These are phyloP conservation scores for Rubus idaeus DNA, from an alignment of 306 rosid species.

Conservation along the genomic window DNA sequence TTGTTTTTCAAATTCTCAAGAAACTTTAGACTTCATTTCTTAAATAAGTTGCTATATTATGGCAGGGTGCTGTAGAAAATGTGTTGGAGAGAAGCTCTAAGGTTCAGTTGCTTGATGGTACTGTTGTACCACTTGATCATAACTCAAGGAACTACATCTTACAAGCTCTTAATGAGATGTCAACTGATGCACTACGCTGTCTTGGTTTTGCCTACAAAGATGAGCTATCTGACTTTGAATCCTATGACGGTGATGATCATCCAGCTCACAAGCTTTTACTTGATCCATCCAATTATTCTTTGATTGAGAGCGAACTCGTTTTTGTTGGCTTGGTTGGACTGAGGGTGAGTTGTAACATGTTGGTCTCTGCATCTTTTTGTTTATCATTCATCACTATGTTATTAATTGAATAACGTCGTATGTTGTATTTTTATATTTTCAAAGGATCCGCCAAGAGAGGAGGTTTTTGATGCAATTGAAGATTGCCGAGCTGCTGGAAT, in stretches of 20 bases:
- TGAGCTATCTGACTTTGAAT: slow-evolving; percentile 50
- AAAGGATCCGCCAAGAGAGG: slow-evolving; percentile 84
- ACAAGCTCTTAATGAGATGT: slow-evolving; percentile 71
- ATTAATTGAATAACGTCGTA: slow-evolving; percentile 17
- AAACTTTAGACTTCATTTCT: not conserved
- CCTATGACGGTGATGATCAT: slow-evolving; percentile 70
- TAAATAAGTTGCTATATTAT: slow-evolving; percentile 16
- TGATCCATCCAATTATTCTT: slow-evolving; percentile 71
- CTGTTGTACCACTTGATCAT: slow-evolving; percentile 54
- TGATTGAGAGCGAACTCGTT: slow-evolving; percentile 72
- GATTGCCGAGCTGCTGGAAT: slow-evolving; percentile 89
- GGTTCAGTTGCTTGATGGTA: slow-evolving; percentile 77
- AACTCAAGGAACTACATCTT: slow-evolving; percentile 55
- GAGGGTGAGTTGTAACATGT: slow-evolving; percentile 57
- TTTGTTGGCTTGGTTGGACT: slow-evolving; percentile 87
- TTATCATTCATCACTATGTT: slow-evolving; percentile 12
- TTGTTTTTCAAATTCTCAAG: not conserved
- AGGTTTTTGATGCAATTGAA: slow-evolving; percentile 69
- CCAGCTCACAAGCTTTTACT: slow-evolving; percentile 85
- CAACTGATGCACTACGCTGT: slow-evolving; percentile 77
- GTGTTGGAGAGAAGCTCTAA: slow-evolving; percentile 76
- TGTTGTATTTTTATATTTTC: slow-evolving; percentile 22
- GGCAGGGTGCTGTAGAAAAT: slow-evolving; percentile 88
- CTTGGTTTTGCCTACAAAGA: slow-evolving; percentile 92
- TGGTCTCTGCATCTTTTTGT: slow-evolving; percentile 24